Percentiles rank a stretch among this genome's conserved stretches.
Conservation (phyloP, 176 grass and related monocot species). For the Poa pratensis region DNA sequence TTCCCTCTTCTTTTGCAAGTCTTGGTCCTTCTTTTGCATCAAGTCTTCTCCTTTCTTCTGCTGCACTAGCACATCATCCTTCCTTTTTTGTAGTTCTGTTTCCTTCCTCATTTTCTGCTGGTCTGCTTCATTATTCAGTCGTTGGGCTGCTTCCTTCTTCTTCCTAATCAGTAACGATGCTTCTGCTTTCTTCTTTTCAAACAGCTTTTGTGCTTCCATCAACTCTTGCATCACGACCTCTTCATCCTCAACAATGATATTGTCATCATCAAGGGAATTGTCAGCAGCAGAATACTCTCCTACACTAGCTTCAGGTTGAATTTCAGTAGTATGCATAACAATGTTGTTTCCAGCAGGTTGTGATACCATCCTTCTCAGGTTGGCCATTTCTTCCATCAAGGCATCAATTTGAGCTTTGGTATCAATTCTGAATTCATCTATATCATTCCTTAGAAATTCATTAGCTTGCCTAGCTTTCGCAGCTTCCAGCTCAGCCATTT, state of each 20-base stretch:
- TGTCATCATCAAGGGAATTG: not conserved
- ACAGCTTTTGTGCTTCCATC: not conserved
- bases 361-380: not conserved
- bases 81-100: not conserved
- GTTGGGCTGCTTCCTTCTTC: not conserved
- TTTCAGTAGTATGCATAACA: not conserved
- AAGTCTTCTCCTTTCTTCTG: not conserved
- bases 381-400: not conserved
- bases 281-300: not conserved
- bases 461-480: not conserved
- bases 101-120: not conserved
- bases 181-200: not conserved
- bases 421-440: not conserved
- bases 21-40: not conserved
- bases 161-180: not conserved
- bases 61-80: not conserved
- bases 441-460: not conserved
- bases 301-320: constrained; percentile 1
- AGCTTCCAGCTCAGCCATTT: not conserved
- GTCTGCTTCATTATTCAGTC: not conserved
- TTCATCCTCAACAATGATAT: not conserved
- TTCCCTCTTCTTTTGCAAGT: not conserved
- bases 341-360: not conserved
- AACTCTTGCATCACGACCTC: constrained; percentile 1
- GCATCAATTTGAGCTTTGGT: not conserved